Evolutionary conservation across 2,329 filamentous ascomycete species (phyloP).

Genomic region (Beauveria caledonica): DNA sequence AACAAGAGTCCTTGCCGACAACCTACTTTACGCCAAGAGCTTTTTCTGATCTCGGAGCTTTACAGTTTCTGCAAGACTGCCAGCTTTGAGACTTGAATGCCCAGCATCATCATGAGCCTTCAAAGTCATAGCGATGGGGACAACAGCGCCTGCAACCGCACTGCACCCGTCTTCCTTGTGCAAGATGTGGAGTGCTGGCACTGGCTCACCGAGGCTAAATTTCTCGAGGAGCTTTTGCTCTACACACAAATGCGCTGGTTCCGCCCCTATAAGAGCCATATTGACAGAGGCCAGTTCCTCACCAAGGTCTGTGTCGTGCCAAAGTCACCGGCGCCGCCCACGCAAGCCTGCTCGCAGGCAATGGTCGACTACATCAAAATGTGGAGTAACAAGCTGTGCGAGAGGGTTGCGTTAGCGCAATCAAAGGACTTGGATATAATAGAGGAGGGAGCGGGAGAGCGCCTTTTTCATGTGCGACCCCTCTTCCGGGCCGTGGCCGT

Average conservation of each 20-base stretch:
- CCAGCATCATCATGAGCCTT: neutral
- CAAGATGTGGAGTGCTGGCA: neutral
- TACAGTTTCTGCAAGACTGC: neutral
- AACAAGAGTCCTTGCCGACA: neutral
- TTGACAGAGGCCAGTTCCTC: neutral
- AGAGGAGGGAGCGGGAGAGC: neutral
- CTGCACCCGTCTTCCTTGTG: neutral
- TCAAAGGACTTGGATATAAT: neutral
- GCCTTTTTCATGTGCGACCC: neutral
- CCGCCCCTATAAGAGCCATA: neutral
- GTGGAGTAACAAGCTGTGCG: neutral
- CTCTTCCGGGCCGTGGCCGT: neutral
- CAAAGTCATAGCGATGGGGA: neutral
- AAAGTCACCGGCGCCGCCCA: neutral
- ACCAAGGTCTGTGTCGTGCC: neutral
- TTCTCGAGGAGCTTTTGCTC: neutral
- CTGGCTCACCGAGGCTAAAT: neutral
- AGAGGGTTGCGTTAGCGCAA: neutral
- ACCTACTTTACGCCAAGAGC: neutral
- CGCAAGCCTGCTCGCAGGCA: neutral
- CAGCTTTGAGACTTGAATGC: neutral
- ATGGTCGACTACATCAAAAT: neutral
- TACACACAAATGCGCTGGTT: neutral
- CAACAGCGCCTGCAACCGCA: slow-evolving; percentile 2
- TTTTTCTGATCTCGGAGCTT: neutral